A percentile compares a stretch with the other conserved stretches of the same genome.
Evolutionary conservation across 1,284 basidiomycete species (phyloP).

Genomic region (Cutaneotrichosporon sp.): DNA sequence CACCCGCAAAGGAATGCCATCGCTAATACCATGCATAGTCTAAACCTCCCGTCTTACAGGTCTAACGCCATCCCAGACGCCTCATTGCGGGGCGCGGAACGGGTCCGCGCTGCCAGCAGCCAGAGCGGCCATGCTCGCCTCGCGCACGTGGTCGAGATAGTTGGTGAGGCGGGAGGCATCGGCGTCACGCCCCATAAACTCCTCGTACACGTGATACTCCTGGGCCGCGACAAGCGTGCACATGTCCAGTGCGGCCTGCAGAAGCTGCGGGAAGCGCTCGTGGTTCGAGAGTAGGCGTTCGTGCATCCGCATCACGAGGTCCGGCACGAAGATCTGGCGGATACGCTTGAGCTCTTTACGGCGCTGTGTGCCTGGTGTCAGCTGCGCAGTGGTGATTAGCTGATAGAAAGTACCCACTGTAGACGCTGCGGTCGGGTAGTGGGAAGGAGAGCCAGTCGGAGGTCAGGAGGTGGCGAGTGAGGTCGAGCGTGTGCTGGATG

Average conservation of each 20-base stretch:
- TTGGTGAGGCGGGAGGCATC: constrained; percentile 55
- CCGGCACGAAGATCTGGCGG: constrained; percentile 83
- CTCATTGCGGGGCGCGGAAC: too few species aligned
- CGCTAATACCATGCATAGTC: too few species aligned
- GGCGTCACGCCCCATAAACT: constrained; percentile 63
- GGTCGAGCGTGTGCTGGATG: constrained; percentile 45
- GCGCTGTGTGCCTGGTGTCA: too few species aligned
- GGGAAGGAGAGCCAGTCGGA: constrained; percentile 52
- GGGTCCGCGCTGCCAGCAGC: constrained; percentile 68
- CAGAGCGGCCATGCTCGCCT: constrained; percentile 64
- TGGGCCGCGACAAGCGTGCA: constrained; percentile 84
- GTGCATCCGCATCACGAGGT: constrained; percentile 83
- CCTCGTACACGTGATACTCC: constrained; percentile 77
- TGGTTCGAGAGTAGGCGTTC: constrained; percentile 65
- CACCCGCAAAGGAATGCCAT: too few species aligned
- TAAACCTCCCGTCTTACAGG: too few species aligned
- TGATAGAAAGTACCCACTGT: too few species aligned
- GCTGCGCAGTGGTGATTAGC: too few species aligned
- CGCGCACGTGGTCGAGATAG: constrained; percentile 66
- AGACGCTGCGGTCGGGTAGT: background rate
- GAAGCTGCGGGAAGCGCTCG: constrained; percentile 64
- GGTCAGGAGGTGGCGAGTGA: constrained; percentile 49
- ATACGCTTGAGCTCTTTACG: constrained; percentile 69
- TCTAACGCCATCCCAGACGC: too few species aligned
- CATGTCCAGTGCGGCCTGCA: constrained; percentile 71